A percentile compares a stretch with the other conserved stretches of the same genome.
These are phyloP conservation scores for Babesia bovis DNA, from an alignment of 169 alveolate genomes.

Conservation along the genomic window DNA sequence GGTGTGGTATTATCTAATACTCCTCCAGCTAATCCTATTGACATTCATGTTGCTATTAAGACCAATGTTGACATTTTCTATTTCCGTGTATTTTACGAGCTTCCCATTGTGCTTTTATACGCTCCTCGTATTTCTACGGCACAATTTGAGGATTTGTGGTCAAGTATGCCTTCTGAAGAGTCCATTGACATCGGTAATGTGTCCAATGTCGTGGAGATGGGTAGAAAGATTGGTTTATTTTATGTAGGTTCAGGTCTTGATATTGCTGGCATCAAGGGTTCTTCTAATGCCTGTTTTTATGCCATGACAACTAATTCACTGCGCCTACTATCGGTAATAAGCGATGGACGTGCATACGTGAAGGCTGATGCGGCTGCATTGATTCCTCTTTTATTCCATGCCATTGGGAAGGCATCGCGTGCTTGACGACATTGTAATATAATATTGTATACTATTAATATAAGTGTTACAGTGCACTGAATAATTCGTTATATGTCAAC, in stretches of 20 bases:
- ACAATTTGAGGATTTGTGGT: constrained; percentile 52
- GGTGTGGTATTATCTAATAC: constrained; percentile 41
- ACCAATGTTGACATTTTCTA: constrained; percentile 62
- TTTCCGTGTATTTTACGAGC: constrained; percentile 47
- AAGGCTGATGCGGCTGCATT: constrained; percentile 61
- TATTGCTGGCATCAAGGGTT: constrained; percentile 14
- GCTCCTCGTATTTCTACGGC: constrained; percentile 10
- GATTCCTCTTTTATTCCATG: constrained; percentile 43
- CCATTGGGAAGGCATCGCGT: constrained; percentile 39
- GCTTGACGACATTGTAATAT: background rate
- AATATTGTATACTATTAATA: background rate
- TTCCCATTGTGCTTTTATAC: constrained; percentile 49
- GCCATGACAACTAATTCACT: constrained; percentile 62
- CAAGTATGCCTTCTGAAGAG: constrained; percentile 1
- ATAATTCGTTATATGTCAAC: no score
- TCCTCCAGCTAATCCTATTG: constrained; percentile 55
- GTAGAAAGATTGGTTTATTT: constrained; percentile 9
- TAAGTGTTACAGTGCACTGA: background rate
- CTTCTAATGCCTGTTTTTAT: constrained; percentile 29
- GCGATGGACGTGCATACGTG: constrained; percentile 14
- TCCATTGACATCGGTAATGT: background rate
- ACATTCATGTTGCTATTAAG: constrained; percentile 60
- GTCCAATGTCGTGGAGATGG: background rate
- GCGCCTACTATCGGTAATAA: constrained; percentile 22
- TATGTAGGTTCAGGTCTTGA: constrained; percentile 32